Percentiles rank a stretch among this genome's conserved stretches.
Conservation (phyloP, 495 filamentous ascomycete species). For the Penicillium subrubescens region DNA sequence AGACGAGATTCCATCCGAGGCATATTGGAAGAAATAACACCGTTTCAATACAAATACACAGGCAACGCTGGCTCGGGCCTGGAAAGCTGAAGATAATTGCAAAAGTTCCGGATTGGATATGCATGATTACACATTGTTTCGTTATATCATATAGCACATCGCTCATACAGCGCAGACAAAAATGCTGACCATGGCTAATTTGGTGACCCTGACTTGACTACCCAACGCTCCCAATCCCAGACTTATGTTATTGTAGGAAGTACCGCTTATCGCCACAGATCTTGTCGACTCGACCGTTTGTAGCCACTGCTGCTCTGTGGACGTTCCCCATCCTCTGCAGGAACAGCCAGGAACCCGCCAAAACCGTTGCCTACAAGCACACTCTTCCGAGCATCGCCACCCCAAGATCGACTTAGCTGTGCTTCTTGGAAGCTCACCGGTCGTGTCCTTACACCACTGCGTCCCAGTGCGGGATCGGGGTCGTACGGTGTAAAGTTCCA, state of each 20-base stretch:
- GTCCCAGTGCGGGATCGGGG: conserved; percentile 41
- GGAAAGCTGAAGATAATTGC: neutral
- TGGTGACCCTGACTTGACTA: neutral
- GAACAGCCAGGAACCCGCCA: conserved; percentile 81
- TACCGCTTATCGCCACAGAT: conserved; percentile 44
- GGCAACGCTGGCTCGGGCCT: conserved; percentile 2
- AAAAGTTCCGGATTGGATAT: no score
- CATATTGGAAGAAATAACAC: neutral
- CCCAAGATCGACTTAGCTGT: conserved; percentile 59
- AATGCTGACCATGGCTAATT: neutral
- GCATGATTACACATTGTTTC: conserved; percentile 8
- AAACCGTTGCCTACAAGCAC: conserved; percentile 75
- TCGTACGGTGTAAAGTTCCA: conserved; percentile 76
- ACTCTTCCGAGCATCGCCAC: conserved; percentile 60
- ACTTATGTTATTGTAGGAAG: neutral
- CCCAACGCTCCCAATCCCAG: neutral
- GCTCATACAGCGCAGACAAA: neutral
- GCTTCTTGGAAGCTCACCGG: conserved; percentile 59
- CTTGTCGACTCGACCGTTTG: conserved; percentile 40
- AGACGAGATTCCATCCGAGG: neutral
- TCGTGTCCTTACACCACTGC: conserved; percentile 44
- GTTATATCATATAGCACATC: conserved; percentile 6
- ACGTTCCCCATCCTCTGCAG: conserved; percentile 51
- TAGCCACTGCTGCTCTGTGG: conserved; percentile 42
- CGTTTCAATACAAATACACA: neutral